Base-by-base conservation (phyloP, 768 basidiomycete species). In the Candolleomyces eurysporus region DNA sequence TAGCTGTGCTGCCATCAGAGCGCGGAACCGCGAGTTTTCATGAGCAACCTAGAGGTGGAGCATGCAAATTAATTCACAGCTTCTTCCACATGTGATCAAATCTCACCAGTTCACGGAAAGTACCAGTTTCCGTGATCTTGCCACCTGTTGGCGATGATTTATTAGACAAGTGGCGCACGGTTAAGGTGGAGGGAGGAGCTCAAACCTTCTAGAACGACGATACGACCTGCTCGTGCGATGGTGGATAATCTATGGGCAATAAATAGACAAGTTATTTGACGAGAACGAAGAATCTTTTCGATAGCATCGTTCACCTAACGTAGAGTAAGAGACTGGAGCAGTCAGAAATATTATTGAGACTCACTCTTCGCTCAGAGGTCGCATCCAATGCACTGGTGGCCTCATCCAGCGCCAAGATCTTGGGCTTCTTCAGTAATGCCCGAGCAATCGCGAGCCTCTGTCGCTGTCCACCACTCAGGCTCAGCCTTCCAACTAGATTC, bases 221-320 rank as follows among this genome's bases (percentile, higher is more conserved):
- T 92, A 45, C 91, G 81, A 69, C 95, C 93, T 1, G 94, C 93
- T 58, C 94, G 79, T 4, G 94, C 92, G 59, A 97, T 94, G 3
- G 94, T 94, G 22, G 92, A 94, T 58, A 97, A 71, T 54, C 94
- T 81, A 74, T 97, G 94, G 0, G 94, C 94, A 19, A 96, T 93
- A 59, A 96, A 89, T 26, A 95, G 71, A 66, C 94, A 94, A 2
- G 94, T 96, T 39, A 93, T 95, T 63, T 90, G 84, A 49, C 89
- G 78, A 48, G 86, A 85, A 57, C 83, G 81, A 50, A 97, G 77
- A 62, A 96, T 94, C 70, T 89, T 90, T 70, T 94, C 93, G 51
- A 97, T 89, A 4, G 94, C 94, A 66, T 94, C 88, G 69, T 97
- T 95, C 40, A 95, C 91, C 87, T 87, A 63, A 26, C 46, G 50